Percentiles rank a stretch among this genome's conserved stretches.
These are phyloP conservation scores for Noccaea bulbosa DNA, from an alignment of 345 rosid species.

Conservation along the genomic window DNA sequence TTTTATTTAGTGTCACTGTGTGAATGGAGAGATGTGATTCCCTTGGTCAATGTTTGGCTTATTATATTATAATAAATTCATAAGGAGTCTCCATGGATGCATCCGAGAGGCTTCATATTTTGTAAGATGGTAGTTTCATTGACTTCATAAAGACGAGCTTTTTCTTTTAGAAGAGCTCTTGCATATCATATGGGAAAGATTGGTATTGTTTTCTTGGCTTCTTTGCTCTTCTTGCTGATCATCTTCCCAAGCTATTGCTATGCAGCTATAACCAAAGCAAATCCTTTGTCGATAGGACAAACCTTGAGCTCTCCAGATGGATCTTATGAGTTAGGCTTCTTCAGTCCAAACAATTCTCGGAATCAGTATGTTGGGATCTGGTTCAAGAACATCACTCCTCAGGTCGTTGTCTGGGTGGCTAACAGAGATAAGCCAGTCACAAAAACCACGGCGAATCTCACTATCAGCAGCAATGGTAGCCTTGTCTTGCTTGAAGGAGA, in stretches of 20 bases:
- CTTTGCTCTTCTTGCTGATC: conserved; percentile 25
- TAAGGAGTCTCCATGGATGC: conserved; percentile 18
- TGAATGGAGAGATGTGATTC: conserved; percentile 1
- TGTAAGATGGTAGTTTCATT: conserved; percentile 29
- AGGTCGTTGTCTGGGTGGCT: conserved; percentile 56
- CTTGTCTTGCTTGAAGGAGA: conserved; percentile 38
- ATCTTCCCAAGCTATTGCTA: conserved; percentile 27
- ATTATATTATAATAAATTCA: conserved; percentile 5
- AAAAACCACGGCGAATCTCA: conserved; percentile 34
- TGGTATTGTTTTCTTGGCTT: conserved; percentile 22
- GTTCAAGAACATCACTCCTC: conserved; percentile 46
- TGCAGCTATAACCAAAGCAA: conserved; percentile 39
- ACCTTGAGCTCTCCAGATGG: conserved; percentile 39
- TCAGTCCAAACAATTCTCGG: conserved; percentile 38
- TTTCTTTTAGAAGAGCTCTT: conserved; percentile 9
- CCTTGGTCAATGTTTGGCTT: conserved; percentile 26
- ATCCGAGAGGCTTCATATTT: conserved; percentile 17
- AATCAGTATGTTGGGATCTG: conserved; percentile 54
- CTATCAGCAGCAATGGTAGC: conserved; percentile 40
- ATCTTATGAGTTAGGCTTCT: conserved; percentile 48
- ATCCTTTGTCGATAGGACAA: conserved; percentile 38
- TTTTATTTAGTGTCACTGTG: conserved; percentile 24
- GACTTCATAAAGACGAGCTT: conserved; percentile 29
- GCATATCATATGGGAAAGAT: conserved; percentile 32
- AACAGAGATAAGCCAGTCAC: conserved; percentile 53